Percentiles rank a stretch among this genome's conserved stretches.
phyloP scores from a whole-genome alignment of 1,284 basidiomycete species.

The Irpex rosettiformis region DNA sequence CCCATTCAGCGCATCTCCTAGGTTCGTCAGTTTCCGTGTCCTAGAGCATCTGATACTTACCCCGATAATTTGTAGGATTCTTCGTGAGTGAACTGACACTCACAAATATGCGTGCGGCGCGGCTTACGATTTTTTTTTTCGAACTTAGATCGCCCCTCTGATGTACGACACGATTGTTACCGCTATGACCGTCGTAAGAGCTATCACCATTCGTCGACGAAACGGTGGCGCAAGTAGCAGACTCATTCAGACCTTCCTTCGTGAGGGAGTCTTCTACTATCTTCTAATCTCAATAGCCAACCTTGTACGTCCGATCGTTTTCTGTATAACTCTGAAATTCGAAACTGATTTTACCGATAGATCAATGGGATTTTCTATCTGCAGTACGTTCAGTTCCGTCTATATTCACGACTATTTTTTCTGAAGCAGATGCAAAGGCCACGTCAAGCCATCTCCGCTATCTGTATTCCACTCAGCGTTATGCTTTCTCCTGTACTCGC shows the following conservation, averaged over 20 bases:
- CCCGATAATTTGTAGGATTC: constrained; percentile 43
- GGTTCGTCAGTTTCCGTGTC: constrained; percentile 1
- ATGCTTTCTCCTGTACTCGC: constrained; percentile 79
- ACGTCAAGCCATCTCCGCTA: constrained; percentile 75
- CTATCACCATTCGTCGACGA: constrained; percentile 64
- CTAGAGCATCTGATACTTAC: not conserved
- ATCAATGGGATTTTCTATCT: constrained; percentile 81
- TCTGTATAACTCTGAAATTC: not conserved
- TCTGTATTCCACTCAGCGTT: constrained; percentile 81
- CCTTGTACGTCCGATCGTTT: constrained; percentile 35
- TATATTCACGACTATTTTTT: constrained; percentile 4
- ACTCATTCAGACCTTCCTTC: constrained; percentile 77
- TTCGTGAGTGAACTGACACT: constrained; percentile 55
- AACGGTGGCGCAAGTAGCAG: constrained; percentile 73
- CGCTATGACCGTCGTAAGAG: constrained; percentile 72
- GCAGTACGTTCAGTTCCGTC: constrained; percentile 44
- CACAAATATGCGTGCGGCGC: too few species aligned
- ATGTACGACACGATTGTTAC: constrained; percentile 76
- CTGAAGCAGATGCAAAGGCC: constrained; percentile 42
- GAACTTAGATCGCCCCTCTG: constrained; percentile 76
- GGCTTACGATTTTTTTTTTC: too few species aligned
- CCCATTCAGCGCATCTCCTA: constrained; percentile 67
- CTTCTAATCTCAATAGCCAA: constrained; percentile 78
- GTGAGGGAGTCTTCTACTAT: constrained; percentile 80
- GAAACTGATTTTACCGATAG: constrained; percentile 14